Evolutionary conservation across 225 moss, liverwort and hornwort species (phyloP).

Genomic region (Marchantia polymorpha): DNA sequence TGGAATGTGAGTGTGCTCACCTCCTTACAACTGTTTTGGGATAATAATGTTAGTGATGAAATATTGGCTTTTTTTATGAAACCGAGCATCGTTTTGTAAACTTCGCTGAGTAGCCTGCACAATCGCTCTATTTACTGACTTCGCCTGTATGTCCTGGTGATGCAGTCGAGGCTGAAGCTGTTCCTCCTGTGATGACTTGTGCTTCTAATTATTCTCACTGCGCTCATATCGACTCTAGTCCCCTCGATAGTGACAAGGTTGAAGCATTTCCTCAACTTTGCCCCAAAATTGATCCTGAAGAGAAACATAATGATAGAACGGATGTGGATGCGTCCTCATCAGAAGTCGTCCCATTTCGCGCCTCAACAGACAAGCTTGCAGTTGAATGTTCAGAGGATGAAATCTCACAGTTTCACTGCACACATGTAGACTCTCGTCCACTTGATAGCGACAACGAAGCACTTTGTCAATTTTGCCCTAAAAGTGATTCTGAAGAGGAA

Average conservation of each 20-base stretch:
- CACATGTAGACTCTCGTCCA: background rate
- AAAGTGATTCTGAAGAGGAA: background rate
- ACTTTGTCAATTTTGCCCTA: background rate
- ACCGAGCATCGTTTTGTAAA: background rate
- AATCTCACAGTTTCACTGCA: background rate
- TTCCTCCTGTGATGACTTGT: background rate
- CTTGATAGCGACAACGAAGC: background rate
- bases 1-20: background rate
- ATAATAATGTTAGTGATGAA: background rate
- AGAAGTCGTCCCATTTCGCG: background rate
- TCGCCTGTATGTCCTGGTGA: background rate
- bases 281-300: background rate
- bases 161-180: background rate
- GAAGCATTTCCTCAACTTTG: background rate
- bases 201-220: background rate
- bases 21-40: no score
- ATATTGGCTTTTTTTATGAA: background rate
- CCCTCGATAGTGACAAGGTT: background rate
- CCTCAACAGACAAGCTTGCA: no score
- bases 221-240: background rate
- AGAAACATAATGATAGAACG: background rate
- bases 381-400: no score
- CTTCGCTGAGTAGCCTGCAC: no score
- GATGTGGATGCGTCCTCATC: background rate
- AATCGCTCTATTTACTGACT: no score